A percentile compares a stretch with the other conserved stretches of the same genome.
These are phyloP conservation scores for Mucor plumbeus DNA, from an alignment of 371 early-diverging fungal genomes.

Conservation along the genomic window DNA sequence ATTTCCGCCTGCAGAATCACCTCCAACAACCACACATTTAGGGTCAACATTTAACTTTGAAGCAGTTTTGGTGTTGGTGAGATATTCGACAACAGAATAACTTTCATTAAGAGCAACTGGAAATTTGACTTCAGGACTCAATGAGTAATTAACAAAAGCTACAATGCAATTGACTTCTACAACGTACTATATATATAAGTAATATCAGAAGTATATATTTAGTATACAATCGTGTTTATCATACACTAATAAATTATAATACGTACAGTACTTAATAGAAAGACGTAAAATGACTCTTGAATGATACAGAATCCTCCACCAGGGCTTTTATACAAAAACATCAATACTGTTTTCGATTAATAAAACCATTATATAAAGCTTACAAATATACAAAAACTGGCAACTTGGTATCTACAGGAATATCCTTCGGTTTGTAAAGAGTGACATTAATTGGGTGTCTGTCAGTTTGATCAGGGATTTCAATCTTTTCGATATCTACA, in stretches of 20 bases:
- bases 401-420: not conserved
- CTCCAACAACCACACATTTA: conserved; percentile 17
- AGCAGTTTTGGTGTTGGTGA: not conserved
- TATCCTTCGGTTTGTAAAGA: not conserved
- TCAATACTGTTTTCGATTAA: not conserved
- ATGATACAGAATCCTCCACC: conserved; percentile 10
- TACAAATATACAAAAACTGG: conserved; percentile 10
- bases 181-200: conserved; percentile 6
- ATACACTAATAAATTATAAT: not conserved
- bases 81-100: conserved; percentile 8
- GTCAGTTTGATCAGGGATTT: conserved; percentile 5
- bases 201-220: not conserved
- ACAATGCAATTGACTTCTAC: conserved; percentile 10
- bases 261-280: not conserved
- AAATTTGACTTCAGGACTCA: conserved; percentile 27
- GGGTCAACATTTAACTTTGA: conserved; percentile 9
- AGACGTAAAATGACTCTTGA: not conserved
- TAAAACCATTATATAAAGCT: not conserved
- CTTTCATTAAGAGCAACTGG: conserved; percentile 22
- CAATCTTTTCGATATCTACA: not conserved
- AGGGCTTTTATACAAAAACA: not conserved
- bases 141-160: conserved; percentile 22
- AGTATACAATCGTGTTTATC: no score
- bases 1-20: conserved; percentile 34
- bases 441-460: not conserved